These are phyloP conservation scores for Sechiopsis laciniata DNA, from an alignment of 306 rosid genomes.

Conservation along the genomic window DNA sequence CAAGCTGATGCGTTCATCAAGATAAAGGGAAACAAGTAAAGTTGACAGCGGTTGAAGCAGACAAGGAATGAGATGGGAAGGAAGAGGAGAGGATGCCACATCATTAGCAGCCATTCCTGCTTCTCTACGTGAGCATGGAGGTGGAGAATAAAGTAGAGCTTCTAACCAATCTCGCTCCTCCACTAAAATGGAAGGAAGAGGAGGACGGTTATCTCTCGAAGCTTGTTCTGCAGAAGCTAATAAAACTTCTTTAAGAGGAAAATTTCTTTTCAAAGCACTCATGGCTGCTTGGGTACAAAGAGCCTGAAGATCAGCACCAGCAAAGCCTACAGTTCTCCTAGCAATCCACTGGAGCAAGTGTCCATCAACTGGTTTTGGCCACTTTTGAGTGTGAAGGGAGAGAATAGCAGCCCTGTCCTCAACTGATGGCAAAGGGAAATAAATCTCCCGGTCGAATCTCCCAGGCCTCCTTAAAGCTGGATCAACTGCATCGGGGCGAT, in stretches of 20 bases:
- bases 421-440: slow-evolving; percentile 84
- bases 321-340: slow-evolving; percentile 75
- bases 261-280: slow-evolving; percentile 81
- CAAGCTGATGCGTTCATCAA: slow-evolving; percentile 67
- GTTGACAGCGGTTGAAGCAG: slow-evolving; percentile 65
- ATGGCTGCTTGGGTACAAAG: slow-evolving; percentile 97
- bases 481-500: slow-evolving; percentile 97
- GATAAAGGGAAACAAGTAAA: slow-evolving; percentile 69
- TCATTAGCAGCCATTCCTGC: slow-evolving; percentile 94
- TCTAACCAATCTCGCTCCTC: slow-evolving; percentile 98
- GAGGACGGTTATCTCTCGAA: slow-evolving; percentile 42
- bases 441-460: slow-evolving; percentile 91
- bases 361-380: slow-evolving; percentile 86
- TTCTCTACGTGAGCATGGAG: slow-evolving; percentile 90
- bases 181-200: slow-evolving; percentile 79
- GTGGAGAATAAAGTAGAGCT: slow-evolving; percentile 64
- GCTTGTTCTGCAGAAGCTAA: slow-evolving; percentile 55
- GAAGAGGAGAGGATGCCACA: slow-evolving; percentile 74
- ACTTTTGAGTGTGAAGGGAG: slow-evolving; percentile 85
- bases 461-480: slow-evolving; percentile 95
- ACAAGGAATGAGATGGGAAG: slow-evolving; percentile 70
- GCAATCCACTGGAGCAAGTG: slow-evolving; percentile 80
- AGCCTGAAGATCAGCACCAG: slow-evolving; percentile 99
- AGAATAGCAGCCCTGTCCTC: slow-evolving; percentile 95
- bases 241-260: slow-evolving; percentile 76